Evolutionary conservation across 2,329 filamentous ascomycete species (phyloP).

Genomic region (Ophiostoma montium): DNA sequence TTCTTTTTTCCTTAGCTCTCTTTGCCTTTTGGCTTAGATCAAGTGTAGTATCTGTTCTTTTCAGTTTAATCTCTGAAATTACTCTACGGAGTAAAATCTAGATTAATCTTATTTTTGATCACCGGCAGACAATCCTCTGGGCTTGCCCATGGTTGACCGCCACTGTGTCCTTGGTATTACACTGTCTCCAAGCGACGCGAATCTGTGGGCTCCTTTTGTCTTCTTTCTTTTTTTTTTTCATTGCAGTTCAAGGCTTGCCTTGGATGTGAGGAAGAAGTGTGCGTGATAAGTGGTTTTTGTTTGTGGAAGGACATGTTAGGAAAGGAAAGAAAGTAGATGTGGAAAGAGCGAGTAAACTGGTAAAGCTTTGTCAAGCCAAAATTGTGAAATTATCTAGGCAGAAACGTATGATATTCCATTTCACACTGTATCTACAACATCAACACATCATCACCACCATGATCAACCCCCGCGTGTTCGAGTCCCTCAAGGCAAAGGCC

Average conservation of each 20-base stretch:
- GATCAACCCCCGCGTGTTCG: constrained; percentile 74
- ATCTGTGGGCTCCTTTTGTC: constrained; percentile 12
- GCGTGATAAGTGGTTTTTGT: background rate
- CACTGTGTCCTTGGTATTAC: constrained; percentile 66
- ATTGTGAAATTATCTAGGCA: too few relatives aligned
- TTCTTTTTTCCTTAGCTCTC: constrained; percentile 39
- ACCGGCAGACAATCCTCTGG: constrained; percentile 42
- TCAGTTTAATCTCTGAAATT: constrained; percentile 94
- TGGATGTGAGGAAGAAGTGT: constrained; percentile 40
- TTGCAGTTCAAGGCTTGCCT: constrained; percentile 38
- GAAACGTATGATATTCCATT: background rate
- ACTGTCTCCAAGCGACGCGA: constrained; percentile 63
- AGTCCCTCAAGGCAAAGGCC: constrained; percentile 74
- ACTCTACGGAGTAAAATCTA: constrained; percentile 55
- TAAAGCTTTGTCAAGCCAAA: too few relatives aligned
- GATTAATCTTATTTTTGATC: constrained; percentile 75
- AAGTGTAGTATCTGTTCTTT: constrained; percentile 96
- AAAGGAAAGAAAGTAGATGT: too few relatives aligned
- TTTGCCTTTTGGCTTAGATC: constrained; percentile 64
- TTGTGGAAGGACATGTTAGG: too few relatives aligned
- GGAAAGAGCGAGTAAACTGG: too few relatives aligned
- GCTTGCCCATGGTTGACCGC: constrained; percentile 51
- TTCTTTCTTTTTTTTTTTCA: constrained; percentile 33
- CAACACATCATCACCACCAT: constrained; percentile 22
- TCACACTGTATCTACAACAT: background rate